A percentile compares a stretch with the other conserved stretches of the same genome.
Evolutionary conservation across 2,329 filamentous ascomycete genomes (phyloP).

Genomic region (Pseudogymnoascus sp.): DNA sequence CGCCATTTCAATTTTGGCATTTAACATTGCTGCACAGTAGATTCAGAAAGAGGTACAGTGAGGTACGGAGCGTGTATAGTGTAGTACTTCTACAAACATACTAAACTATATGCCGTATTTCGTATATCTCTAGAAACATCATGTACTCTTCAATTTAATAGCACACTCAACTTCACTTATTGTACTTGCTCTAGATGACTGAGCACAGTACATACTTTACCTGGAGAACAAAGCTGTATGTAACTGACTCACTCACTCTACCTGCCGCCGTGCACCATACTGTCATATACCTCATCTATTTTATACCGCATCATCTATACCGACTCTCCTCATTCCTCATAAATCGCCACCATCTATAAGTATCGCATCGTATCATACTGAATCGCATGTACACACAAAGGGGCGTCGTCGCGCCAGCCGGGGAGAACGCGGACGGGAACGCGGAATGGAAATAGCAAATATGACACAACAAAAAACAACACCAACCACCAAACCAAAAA

Average conservation of each 20-base stretch:
- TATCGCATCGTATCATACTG: not conserved
- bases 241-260: not conserved
- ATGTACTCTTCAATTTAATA: not conserved
- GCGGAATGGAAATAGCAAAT: not conserved
- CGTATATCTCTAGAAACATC: not conserved
- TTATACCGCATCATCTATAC: not conserved
- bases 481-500: not conserved
- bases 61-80: not conserved
- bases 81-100: not conserved
- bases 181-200: too few species aligned
- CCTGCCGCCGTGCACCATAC: too few species aligned
- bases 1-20: not conserved
- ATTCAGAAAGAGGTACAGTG: too few species aligned
- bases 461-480: not conserved
- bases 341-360: not conserved
- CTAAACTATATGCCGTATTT: not conserved
- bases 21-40: not conserved
- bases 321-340: too few species aligned
- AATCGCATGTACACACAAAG: not conserved
- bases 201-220: not conserved
- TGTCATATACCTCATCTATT: not conserved
- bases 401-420: not conserved
- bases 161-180: not conserved
- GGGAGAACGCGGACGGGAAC: not conserved
- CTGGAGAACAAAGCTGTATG: too few species aligned